A percentile compares a stretch with the other conserved stretches of the same genome.
These are phyloP conservation scores for Aspergillus texensis DNA, from an alignment of 2,329 filamentous ascomycete species.

Conservation along the genomic window DNA sequence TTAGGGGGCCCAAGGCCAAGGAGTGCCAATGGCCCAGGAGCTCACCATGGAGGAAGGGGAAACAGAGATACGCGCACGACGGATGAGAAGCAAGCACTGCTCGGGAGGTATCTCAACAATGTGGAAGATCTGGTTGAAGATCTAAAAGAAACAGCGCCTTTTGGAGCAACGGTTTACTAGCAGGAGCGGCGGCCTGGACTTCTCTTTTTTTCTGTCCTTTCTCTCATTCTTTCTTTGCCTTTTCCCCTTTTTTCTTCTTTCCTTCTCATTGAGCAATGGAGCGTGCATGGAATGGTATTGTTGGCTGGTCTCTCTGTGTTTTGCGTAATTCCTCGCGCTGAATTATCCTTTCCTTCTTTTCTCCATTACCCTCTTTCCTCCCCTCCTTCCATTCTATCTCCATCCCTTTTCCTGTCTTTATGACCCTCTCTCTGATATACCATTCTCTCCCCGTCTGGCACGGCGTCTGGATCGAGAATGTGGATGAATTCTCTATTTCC, in stretches of 20 bases:
- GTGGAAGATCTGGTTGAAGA: constrained; percentile 86
- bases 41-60: constrained; percentile 27
- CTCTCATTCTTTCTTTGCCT: constrained; percentile 10
- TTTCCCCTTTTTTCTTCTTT: constrained; percentile 6
- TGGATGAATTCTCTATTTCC: constrained; percentile 9
- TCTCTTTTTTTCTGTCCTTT: constrained; percentile 15
- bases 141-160: constrained; percentile 75
- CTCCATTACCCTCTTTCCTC: constrained; percentile 11
- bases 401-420: constrained; percentile 9
- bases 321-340: constrained; percentile 10
- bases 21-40: constrained; percentile 35
- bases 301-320: constrained; percentile 21
- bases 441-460: constrained; percentile 20
- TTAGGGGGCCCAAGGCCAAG: constrained; percentile 60
- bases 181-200: constrained; percentile 16
- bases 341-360: constrained; percentile 13
- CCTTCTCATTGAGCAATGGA: constrained; percentile 26
- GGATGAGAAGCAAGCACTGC: constrained; percentile 77
- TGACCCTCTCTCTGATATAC: constrained; percentile 10
- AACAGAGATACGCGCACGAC: constrained; percentile 62
- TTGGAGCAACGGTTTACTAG: constrained; percentile 57
- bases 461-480: constrained; percentile 14
- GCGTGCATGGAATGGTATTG: constrained; percentile 21
- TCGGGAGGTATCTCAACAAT: constrained; percentile 77
- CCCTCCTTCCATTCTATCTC: constrained; percentile 15